These are phyloP conservation scores for Aureobasidium sp. DNA, from an alignment of 2,329 filamentous ascomycete genomes.

Conservation along the genomic window DNA sequence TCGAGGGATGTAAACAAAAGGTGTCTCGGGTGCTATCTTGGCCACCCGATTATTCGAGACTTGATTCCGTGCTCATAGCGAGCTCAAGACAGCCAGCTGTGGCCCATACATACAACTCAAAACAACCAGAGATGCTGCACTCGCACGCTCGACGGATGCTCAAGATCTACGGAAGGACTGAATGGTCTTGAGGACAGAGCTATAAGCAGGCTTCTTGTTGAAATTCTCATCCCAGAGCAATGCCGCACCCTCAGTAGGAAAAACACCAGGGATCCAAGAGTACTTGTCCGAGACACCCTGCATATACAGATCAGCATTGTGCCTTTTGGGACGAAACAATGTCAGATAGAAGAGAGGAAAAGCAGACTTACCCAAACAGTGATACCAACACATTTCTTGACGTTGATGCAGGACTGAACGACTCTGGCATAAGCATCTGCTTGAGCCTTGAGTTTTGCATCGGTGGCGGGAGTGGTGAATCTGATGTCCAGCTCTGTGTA, in stretches of 20 bases:
- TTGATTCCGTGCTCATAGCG: too few relatives aligned
- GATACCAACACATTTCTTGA: constrained; percentile 29
- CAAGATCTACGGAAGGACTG: not conserved
- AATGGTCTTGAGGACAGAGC: constrained; percentile 5
- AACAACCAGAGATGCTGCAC: too few relatives aligned
- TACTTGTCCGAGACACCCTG: constrained; percentile 34
- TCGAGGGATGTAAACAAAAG: too few relatives aligned
- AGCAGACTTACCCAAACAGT: constrained; percentile 40
- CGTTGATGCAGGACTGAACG: constrained; percentile 28
- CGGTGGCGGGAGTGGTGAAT: constrained; percentile 21
- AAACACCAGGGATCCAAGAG: constrained; percentile 32
- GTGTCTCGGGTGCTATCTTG: too few relatives aligned
- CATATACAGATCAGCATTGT: not conserved
- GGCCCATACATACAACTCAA: too few relatives aligned
- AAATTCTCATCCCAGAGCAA: constrained; percentile 38
- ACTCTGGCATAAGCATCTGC: constrained; percentile 36
- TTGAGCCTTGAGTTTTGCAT: constrained; percentile 29
- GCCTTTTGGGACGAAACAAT: too few relatives aligned
- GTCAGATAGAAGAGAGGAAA: not conserved
- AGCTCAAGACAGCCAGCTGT: too few relatives aligned
- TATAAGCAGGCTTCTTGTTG: constrained; percentile 39
- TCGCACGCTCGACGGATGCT: not conserved
- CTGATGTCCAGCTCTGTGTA: constrained; percentile 58
- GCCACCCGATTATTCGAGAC: too few relatives aligned
- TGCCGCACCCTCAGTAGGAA: constrained; percentile 29